A percentile compares a stretch with the other conserved stretches of the same genome.
Conservation (phyloP, 2,329 filamentous ascomycete genomes). For the Epichloe hybrida region DNA sequence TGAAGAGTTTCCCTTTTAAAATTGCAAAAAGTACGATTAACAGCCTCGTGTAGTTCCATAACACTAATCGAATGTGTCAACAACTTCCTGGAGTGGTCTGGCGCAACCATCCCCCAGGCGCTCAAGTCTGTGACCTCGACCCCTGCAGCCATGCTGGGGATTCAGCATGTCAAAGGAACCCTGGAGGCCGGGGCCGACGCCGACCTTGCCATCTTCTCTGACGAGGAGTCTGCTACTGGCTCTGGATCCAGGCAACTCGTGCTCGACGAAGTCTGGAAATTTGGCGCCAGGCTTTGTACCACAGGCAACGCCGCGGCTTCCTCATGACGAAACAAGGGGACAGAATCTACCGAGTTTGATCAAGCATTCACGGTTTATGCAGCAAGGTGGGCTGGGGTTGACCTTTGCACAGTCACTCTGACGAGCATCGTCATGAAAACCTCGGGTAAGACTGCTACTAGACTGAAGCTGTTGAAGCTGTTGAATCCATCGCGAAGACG, state of each 20-base stretch:
- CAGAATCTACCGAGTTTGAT: neutral
- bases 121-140: constrained; percentile 62
- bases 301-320: constrained; percentile 5
- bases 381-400: neutral
- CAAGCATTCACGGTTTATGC: neutral
- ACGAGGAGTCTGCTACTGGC: constrained; percentile 23
- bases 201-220: constrained; percentile 54
- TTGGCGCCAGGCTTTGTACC: constrained; percentile 41
- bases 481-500: neutral
- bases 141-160: constrained; percentile 62
- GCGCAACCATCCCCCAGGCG: constrained; percentile 51
- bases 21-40: constrained; percentile 1
- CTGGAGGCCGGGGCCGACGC: constrained; percentile 51
- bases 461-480: neutral
- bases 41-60: constrained; percentile 36
- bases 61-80: constrained; percentile 70
- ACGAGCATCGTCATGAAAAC: neutral
- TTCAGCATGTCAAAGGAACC: constrained; percentile 53
- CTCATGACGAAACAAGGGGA: neutral
- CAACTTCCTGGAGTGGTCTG: constrained; percentile 68
- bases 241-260: constrained; percentile 37
- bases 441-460: neutral
- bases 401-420: neutral
- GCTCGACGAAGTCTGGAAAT: constrained; percentile 72
- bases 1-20: too few species aligned